A percentile compares a stretch with the other conserved stretches of the same genome.
Conservation (phyloP, 257 asterid genomes). For the Sherardia arvensis region DNA sequence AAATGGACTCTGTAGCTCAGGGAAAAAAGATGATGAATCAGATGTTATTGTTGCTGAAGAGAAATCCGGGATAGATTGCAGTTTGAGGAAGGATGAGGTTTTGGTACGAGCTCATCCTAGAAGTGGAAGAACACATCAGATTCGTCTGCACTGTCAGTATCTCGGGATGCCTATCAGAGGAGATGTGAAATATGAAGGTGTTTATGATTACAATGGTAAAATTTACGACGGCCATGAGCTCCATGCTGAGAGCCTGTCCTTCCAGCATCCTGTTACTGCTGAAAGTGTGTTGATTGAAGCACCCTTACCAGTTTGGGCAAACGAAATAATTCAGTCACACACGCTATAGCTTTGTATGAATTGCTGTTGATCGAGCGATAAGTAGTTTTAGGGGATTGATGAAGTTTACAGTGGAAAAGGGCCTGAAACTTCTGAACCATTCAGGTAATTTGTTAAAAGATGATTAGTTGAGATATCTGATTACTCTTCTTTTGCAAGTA, state of each 20-base stretch:
- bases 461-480: neutral
- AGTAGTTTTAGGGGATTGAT: too few species aligned
- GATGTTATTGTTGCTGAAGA: slow-evolving; percentile 38
- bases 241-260: slow-evolving; percentile 86
- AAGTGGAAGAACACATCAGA: slow-evolving; percentile 95
- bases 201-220: too few species aligned
- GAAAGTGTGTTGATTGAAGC: slow-evolving; percentile 50
- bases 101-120: slow-evolving; percentile 65
- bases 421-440: neutral
- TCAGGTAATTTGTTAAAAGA: neutral
- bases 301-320: slow-evolving; percentile 72
- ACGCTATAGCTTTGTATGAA: slow-evolving; percentile 10
- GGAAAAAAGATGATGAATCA: slow-evolving; percentile 19
- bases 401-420: neutral
- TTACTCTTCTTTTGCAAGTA: too few species aligned
- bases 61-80: slow-evolving; percentile 30
- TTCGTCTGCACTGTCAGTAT: slow-evolving; percentile 87
- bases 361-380: too few species aligned
- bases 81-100: slow-evolving; percentile 51
- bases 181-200: slow-evolving; percentile 89
- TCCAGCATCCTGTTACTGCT: slow-evolving; percentile 75
- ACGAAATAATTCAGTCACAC: slow-evolving; percentile 18
- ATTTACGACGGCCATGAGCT: slow-evolving; percentile 77
- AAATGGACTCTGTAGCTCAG: slow-evolving; percentile 33
- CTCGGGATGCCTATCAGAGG: slow-evolving; percentile 83